Percentiles rank a stretch among this genome's conserved stretches.
Evolutionary conservation across 768 basidiomycete species (phyloP).

Genomic region (Hericium erinaceus): DNA sequence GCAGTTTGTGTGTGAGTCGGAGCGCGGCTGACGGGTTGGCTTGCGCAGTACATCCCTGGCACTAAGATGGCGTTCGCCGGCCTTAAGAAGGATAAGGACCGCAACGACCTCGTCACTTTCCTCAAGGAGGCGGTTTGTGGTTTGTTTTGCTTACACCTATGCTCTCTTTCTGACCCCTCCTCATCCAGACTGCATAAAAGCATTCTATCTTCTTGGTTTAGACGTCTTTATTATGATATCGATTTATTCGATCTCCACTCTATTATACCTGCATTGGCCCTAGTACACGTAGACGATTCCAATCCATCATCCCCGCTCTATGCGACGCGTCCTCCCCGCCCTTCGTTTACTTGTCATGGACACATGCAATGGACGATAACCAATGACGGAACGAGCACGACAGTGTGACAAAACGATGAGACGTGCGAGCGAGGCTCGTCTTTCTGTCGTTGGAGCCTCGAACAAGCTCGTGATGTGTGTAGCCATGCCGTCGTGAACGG

Average conservation of each 20-base stretch:
- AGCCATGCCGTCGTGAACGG: too few relatives aligned
- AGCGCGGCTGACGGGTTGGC: not conserved
- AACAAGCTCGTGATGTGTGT: too few relatives aligned
- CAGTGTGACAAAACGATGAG: too few relatives aligned
- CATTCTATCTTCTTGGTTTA: conserved; percentile 3
- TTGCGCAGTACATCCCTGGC: conserved; percentile 76
- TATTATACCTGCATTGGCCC: conserved; percentile 17
- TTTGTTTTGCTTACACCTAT: not conserved
- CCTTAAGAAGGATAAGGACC: conserved; percentile 97
- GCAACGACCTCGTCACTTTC: conserved; percentile 85
- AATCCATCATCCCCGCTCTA: not conserved
- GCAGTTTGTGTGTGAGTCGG: not conserved
- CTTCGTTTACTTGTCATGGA: not conserved
- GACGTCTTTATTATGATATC: conserved; percentile 6
- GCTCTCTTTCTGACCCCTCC: not conserved
- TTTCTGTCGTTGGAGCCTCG: too few relatives aligned
- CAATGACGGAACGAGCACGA: too few relatives aligned
- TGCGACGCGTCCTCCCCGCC: not conserved
- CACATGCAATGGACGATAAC: not conserved
- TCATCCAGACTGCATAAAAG: conserved; percentile 19
- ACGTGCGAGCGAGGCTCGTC: too few relatives aligned
- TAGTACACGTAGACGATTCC: conserved; percentile 28
- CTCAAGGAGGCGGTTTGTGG: conserved; percentile 64
- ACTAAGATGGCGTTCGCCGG: conserved; percentile 99
- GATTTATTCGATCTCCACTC: conserved; percentile 8